Conservation (phyloP, 1,139 yeast species). For the Geotrichum restrictum region DNA sequence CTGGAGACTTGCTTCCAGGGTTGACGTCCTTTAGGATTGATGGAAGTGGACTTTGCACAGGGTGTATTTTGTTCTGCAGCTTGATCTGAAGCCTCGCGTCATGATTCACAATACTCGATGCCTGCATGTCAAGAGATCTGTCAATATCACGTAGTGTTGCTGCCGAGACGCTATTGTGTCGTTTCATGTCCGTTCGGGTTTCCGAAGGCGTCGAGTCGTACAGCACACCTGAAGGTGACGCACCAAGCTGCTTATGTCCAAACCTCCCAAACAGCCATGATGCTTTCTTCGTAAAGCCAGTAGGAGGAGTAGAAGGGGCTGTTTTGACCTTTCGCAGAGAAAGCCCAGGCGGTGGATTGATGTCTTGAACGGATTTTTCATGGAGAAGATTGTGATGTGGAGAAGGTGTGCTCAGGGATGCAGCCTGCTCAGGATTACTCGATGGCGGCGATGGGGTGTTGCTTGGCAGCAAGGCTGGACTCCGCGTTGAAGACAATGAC, state of each 20-base stretch:
- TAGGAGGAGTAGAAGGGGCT: constrained; percentile 3
- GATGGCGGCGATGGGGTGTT: too few relatives aligned
- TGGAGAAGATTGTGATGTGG: too few relatives aligned
- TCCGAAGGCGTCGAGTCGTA: background rate
- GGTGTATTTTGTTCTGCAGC: background rate
- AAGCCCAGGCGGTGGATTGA: constrained; percentile 3
- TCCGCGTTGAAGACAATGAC: constrained; percentile 41
- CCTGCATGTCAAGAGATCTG: background rate
- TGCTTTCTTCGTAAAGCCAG: background rate
- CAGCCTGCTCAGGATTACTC: too few relatives aligned
- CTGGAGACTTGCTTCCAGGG: background rate
- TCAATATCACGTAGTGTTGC: background rate
- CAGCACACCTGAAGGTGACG: background rate
- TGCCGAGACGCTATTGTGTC: constrained; percentile 3
- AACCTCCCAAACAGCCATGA: constrained; percentile 10
- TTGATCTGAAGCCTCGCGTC: background rate
- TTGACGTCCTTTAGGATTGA: background rate
- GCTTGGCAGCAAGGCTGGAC: constrained; percentile 35
- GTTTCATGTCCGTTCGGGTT: too few relatives aligned
- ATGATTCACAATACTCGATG: background rate
- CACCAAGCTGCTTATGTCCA: background rate
- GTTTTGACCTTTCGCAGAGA: constrained; percentile 7
- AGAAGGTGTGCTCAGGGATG: too few relatives aligned
- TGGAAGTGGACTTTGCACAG: too few relatives aligned
- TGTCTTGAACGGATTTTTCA: constrained; percentile 19